Evolutionary conservation across 345 rosid species (phyloP), one percentile per base, ranked within the genome.

Genomic region (Nephelium lappaceum): DNA sequence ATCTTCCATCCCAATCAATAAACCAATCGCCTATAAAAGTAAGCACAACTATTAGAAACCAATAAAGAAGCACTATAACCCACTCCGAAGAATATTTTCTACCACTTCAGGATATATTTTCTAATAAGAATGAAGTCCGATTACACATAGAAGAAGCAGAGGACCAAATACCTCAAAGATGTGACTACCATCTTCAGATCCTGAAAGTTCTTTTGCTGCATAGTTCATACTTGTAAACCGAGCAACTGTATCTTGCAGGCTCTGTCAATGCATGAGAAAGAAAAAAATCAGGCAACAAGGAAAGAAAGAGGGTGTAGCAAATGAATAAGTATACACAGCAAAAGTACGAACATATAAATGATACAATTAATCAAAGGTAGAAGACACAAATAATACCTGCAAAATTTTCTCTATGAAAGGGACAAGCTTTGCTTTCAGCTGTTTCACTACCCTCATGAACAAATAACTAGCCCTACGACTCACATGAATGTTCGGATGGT

Each of bases 1-100:
- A 86, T 92, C 97, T 83, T 94, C 98, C 88, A 93, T 86, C 57
- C 99, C 99, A 73, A 96, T 89, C 85, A 94, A 86, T 75, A 92
- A 79, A 68, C 99, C 97, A 74, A 96, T 96, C 77, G 99, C 97
- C 98, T 93, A 88, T 60, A 31, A 70, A 76, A 77, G 51, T 68
- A 43, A 42, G 67, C 23, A 58, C 31, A 41, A 24, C 23, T 41
- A 49, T 75, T 12, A 76, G 19, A 71, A 74, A 60, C 11, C 23
- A 71, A 45, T 45, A 49, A 77, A 63, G 36, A 62, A 43, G 65
- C 47, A 75, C 38, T 49, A n/a, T 12, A 8, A 64, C 3, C 25
- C 41, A 8, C 55, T 19, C n/a, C 21, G 58, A 64, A 55, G 23
- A 77, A 68, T 16, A 7, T 38, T 25, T 16, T 31, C 31, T 39